Percentiles rank a stretch among this genome's conserved stretches.
Conservation (phyloP, 1,139 yeast genomes). For the Candida sanyaensis region DNA sequence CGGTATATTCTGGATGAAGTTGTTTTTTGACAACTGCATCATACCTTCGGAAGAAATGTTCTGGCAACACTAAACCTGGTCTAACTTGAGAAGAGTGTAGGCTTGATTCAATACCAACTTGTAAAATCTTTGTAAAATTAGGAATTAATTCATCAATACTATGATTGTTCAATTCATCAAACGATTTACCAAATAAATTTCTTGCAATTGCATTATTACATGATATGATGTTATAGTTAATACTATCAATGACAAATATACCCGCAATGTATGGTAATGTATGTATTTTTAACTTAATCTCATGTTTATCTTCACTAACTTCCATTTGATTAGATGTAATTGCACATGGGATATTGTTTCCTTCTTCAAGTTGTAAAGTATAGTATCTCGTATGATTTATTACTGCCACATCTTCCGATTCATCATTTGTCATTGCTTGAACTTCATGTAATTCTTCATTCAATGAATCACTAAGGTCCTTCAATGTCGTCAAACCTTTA, state of each 20-base stretch:
- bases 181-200: slow-evolving; percentile 70
- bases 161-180: slow-evolving; percentile 48
- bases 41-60: slow-evolving; percentile 78
- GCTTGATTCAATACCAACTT: slow-evolving; percentile 45
- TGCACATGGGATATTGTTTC: slow-evolving; percentile 65
- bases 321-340: slow-evolving; percentile 62
- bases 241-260: slow-evolving; percentile 66
- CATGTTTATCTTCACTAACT: slow-evolving; percentile 36
- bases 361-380: slow-evolving; percentile 50
- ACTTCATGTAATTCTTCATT: slow-evolving; percentile 23
- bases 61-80: slow-evolving; percentile 72
- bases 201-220: slow-evolving; percentile 80
- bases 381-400: slow-evolving; percentile 64
- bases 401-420: slow-evolving; percentile 41
- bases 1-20: slow-evolving; percentile 7
- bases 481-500: slow-evolving; percentile 21
- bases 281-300: slow-evolving; percentile 61
- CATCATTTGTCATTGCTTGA: slow-evolving; percentile 19
- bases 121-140: slow-evolving; percentile 56
- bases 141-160: slow-evolving; percentile 66
- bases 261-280: slow-evolving; percentile 89
- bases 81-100: slow-evolving; percentile 41
- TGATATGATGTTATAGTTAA: slow-evolving; percentile 50
- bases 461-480: slow-evolving; percentile 34
- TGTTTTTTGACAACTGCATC: slow-evolving; percentile 29